A percentile compares a stretch with the other conserved stretches of the same genome.
These are phyloP conservation scores for Phytophthora sp. DNA, from an alignment of 352 stramenopile genomes.

Conservation along the genomic window DNA sequence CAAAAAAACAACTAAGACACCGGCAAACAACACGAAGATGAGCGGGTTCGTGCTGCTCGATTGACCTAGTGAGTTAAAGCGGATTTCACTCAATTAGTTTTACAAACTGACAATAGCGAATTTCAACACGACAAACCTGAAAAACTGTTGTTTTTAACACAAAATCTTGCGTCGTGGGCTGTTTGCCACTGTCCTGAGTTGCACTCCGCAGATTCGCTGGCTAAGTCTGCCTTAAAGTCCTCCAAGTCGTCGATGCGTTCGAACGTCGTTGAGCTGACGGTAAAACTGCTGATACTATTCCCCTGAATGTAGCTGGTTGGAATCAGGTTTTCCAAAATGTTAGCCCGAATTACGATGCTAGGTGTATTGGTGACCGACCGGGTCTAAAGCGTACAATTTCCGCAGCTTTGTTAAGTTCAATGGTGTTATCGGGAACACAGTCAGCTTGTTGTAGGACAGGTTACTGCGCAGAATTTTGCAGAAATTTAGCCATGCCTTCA, in stretches of 20 bases:
- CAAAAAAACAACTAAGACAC: constrained; percentile 33
- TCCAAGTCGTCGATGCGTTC: constrained; percentile 24
- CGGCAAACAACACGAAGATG: constrained; percentile 30
- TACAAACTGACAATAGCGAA: background rate
- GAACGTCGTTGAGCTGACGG: constrained; percentile 29
- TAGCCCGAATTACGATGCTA: too few species aligned
- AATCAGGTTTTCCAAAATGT: too few species aligned
- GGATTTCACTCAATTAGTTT: background rate
- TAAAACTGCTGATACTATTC: constrained; percentile 38
- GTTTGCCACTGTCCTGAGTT: constrained; percentile 29
- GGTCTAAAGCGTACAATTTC: constrained; percentile 30
- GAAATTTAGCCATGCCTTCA: background rate
- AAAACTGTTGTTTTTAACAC: constrained; percentile 20
- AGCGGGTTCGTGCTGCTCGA: constrained; percentile 22
- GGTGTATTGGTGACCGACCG: background rate
- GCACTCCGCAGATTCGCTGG: constrained; percentile 16
- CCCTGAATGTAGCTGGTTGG: constrained; percentile 40
- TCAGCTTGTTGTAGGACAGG: constrained; percentile 43
- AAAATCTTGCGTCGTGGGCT: constrained; percentile 35
- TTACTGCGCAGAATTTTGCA: constrained; percentile 31
- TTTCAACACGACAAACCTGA: constrained; percentile 20
- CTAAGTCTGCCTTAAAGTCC: constrained; percentile 31
- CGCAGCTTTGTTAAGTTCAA: constrained; percentile 33
- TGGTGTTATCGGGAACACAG: constrained; percentile 30
- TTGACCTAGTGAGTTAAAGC: background rate